Percentiles rank a stretch among this genome's conserved stretches.
phyloP scores from a whole-genome alignment of 208 protist species.

The Wallacemonas sp. region DNA sequence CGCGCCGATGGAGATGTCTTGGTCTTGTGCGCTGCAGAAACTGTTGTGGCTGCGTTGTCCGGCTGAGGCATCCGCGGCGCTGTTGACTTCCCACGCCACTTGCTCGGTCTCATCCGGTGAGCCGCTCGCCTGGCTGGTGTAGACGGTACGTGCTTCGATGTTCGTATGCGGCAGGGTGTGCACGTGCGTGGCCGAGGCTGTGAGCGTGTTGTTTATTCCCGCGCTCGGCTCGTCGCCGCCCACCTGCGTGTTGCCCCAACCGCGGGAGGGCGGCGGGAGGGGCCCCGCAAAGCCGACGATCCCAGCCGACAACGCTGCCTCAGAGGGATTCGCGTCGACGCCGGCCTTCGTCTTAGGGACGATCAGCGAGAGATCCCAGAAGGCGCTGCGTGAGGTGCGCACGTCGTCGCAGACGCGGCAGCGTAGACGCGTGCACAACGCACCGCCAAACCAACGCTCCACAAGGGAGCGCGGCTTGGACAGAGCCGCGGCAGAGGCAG shows the following conservation, averaged over 20 bases:
- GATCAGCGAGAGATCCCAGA: slow-evolving; percentile 42
- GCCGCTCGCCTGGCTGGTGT: too few species aligned
- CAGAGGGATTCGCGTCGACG: background rate
- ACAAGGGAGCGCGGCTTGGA: slow-evolving; percentile 24
- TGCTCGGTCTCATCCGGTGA: too few species aligned
- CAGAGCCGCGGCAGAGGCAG: background rate
- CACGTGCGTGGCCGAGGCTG: too few species aligned
- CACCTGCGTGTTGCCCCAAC: background rate
- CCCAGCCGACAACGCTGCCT: background rate
- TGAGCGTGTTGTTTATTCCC: too few species aligned
- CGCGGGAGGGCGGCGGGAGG: background rate
- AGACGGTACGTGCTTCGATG: too few species aligned
- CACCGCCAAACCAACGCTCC: slow-evolving; percentile 51
- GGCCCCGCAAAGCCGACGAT: background rate
- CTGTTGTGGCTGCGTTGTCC: too few species aligned
- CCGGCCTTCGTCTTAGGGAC: background rate
- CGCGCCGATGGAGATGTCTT: too few species aligned
- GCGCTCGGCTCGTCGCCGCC: too few species aligned
- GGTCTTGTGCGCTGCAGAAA: too few species aligned
- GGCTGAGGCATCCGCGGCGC: too few species aligned
- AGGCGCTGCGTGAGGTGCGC: slow-evolving; percentile 30
- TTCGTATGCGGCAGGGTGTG: too few species aligned
- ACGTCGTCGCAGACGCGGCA: slow-evolving; percentile 30
- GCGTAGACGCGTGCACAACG: slow-evolving; percentile 32
- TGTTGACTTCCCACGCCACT: too few species aligned